Base-by-base conservation (phyloP, 179 eudicot genomes). In the Patellifolia procumbens region DNA sequence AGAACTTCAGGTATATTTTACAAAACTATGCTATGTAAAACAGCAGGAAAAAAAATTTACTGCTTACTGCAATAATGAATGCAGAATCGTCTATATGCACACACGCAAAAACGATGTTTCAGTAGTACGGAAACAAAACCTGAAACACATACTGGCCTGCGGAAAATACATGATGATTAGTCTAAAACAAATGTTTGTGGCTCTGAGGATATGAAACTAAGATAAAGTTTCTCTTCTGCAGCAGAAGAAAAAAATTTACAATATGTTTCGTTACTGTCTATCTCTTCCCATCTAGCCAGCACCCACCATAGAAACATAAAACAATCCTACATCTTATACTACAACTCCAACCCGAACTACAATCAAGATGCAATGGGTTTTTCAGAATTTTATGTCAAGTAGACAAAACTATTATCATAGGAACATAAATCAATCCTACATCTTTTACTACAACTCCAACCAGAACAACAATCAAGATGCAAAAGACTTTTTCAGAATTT, bases 371-470 rank as follows among this genome's bases (percentile, higher is more conserved):
- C 26, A 29, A 48, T n/a, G n/a, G n/a, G 46, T 10, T 26, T 59
- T 22, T 65, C 70, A 77, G 59, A 58, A 77, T 70, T 77, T 77
- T 26, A 70, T 77, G 80, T 72, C 56, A 24, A 15, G 53, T 59
- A 48, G 28, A 49, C 58, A 62, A 70, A 34, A 48, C 7, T 35
- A 35, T 2, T n/a, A n/a, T n/a, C n/a, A 7, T 16, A 46, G 15
- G 7, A 13, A 70, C 43, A 34, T 4, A 11, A 7, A 49, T 19
- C 28, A 19, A 17, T 5, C 13, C 39, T 51, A 48, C 22, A 66
- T 59, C 29, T 32, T 17, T 8, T 28, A 42, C 34, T 29, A 13
- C 17, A 5, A 34, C 65, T 22, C 19, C 32, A 62, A 59, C 1
- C 31, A 52, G 19, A 2, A 58, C 39, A 28, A 59, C 39, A 7